Percentiles rank a stretch among this genome's conserved stretches.
Evolutionary conservation across 345 rosid genomes (phyloP).

Genomic region (Ceriops zippeliana): DNA sequence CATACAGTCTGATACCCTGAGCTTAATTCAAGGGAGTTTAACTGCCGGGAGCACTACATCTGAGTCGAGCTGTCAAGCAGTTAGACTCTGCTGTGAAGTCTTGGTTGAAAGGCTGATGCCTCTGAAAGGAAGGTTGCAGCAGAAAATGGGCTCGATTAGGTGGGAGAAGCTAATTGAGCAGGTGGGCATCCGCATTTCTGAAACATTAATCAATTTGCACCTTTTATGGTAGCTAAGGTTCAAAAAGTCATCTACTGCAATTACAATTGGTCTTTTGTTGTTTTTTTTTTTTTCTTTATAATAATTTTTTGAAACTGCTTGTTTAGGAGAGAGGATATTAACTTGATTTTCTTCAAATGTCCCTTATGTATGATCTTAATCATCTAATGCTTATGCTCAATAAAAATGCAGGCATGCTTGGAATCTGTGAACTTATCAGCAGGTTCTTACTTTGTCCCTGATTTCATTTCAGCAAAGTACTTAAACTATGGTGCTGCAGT

Average conservation of each 20-base stretch:
- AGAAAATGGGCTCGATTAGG: slow-evolving; percentile 43
- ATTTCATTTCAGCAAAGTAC: slow-evolving; percentile 49
- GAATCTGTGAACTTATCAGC: slow-evolving; percentile 61
- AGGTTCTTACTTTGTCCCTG: slow-evolving; percentile 51
- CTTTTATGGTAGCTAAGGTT: too few relatives aligned
- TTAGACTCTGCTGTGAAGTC: slow-evolving; percentile 61
- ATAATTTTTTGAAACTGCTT: too few relatives aligned
- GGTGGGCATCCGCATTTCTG: slow-evolving; percentile 37
- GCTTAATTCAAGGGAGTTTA: slow-evolving; percentile 67
- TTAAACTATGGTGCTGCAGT: slow-evolving; percentile 91
- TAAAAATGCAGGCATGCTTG: slow-evolving; percentile 57
- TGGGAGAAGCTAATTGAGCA: slow-evolving; percentile 71
- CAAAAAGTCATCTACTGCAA: too few relatives aligned
- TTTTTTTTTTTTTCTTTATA: too few relatives aligned
- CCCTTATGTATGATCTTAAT: neutral
- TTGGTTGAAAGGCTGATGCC: slow-evolving; percentile 64
- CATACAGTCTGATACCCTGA: slow-evolving; percentile 64
- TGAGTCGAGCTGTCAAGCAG: slow-evolving; percentile 79
- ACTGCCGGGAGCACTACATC: slow-evolving; percentile 93
- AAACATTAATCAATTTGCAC: neutral
- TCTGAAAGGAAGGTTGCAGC: slow-evolving; percentile 44
- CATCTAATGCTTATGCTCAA: neutral
- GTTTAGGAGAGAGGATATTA: too few relatives aligned
- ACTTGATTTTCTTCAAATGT: neutral
- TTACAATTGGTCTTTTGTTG: too few relatives aligned